A percentile compares a stretch with the other conserved stretches of the same genome.
phyloP scores from a whole-genome alignment of 768 basidiomycete species.

The Podaxis carcinomalis region DNA sequence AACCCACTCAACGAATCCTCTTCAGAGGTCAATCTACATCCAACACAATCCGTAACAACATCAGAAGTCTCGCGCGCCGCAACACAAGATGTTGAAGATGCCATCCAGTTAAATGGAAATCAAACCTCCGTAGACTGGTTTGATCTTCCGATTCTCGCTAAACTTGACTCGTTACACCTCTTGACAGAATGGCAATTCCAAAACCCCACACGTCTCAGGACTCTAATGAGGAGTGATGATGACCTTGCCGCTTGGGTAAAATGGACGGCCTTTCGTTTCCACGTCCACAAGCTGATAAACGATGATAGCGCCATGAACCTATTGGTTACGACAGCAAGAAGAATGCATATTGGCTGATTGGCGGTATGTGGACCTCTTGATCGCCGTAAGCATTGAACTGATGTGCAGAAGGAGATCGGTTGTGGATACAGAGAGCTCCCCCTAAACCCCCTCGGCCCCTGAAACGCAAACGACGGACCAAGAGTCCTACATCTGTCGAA shows the following conservation, averaged over 20 bases:
- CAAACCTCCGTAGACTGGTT: slow-evolving; percentile 59
- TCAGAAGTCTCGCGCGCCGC: slow-evolving; percentile 6
- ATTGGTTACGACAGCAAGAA: slow-evolving; percentile 77
- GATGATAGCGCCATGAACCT: slow-evolving; percentile 70
- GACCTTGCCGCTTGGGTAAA: slow-evolving; percentile 77
- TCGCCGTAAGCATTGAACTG: not conserved
- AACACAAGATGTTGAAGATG: slow-evolving; percentile 9
- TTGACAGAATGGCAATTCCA: slow-evolving; percentile 88
- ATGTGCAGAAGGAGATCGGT: slow-evolving; percentile 57
- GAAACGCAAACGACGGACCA: slow-evolving; percentile 34
- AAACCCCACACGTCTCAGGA: slow-evolving; percentile 64
- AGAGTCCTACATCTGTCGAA: slow-evolving; percentile 11
- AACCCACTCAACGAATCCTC: not conserved
- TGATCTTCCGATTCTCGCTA: slow-evolving; percentile 62
- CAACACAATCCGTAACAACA: not conserved
- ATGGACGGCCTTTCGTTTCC: not conserved
- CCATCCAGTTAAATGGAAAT: slow-evolving; percentile 14
- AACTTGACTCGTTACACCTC: slow-evolving; percentile 71
- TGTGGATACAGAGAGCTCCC: slow-evolving; percentile 80
- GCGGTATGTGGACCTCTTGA: slow-evolving; percentile 41
- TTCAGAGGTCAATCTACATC: not conserved
- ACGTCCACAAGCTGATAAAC: slow-evolving; percentile 7
- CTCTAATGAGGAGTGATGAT: slow-evolving; percentile 75
- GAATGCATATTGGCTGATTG: slow-evolving; percentile 86
- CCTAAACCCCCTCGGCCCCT: slow-evolving; percentile 41